phyloP scores from a whole-genome alignment of 331 rosid species.

The Rosa hybrid region DNA sequence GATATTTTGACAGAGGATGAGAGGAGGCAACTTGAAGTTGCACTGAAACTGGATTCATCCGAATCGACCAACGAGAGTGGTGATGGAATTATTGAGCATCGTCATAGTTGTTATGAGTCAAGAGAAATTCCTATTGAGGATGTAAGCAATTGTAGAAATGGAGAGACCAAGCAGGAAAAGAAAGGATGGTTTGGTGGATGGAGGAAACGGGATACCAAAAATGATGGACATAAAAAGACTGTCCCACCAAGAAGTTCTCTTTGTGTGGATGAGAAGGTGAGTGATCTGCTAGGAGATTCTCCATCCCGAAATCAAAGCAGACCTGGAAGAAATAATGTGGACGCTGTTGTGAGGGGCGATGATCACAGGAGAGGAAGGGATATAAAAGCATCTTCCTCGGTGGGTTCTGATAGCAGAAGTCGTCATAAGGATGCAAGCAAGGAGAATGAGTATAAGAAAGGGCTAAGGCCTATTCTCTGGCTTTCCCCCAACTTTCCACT shows the following conservation, averaged over 20 bases:
- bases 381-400: conserved; percentile 44
- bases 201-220: conserved; percentile 79
- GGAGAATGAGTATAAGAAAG: conserved; percentile 94
- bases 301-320: conserved; percentile 64
- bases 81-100: conserved; percentile 64
- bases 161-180: conserved; percentile 74
- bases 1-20: conserved; percentile 91
- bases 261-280: conserved; percentile 77
- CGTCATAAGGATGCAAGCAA: conserved; percentile 70
- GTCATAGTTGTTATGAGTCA: conserved; percentile 60
- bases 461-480: conserved; percentile 97
- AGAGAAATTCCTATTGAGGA: conserved; percentile 82
- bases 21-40: conserved; percentile 83
- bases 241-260: conserved; percentile 86
- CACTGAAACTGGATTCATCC: conserved; percentile 71
- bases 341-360: conserved; percentile 64
- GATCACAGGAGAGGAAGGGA: conserved; percentile 76
- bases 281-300: conserved; percentile 82
- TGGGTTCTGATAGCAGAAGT: conserved; percentile 56
- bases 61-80: conserved; percentile 53
- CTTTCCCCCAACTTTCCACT: conserved; percentile 91
- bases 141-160: conserved; percentile 46
- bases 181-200: conserved; percentile 98
- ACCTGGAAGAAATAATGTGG: conserved; percentile 86
- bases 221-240: conserved; percentile 55